These are phyloP conservation scores for Fraxinus pennsylvanica DNA, from an alignment of 257 asterid species.

Conservation along the genomic window DNA sequence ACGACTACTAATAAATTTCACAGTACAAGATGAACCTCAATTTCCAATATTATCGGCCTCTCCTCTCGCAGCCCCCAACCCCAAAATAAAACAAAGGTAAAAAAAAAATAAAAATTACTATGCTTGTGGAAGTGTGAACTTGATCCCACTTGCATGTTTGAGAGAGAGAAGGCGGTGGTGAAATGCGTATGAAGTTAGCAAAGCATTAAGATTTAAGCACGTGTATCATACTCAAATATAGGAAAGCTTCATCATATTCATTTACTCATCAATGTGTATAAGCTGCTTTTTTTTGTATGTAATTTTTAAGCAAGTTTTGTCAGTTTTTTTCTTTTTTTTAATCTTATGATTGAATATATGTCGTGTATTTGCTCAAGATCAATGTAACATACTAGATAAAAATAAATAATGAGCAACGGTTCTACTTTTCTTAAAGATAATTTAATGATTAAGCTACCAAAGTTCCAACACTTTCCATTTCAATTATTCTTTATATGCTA, in stretches of 20 bases:
- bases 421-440: background rate
- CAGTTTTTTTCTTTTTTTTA: background rate
- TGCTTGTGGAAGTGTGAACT: slow-evolving; percentile 21
- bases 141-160: slow-evolving; percentile 19
- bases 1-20: no score
- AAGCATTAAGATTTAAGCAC: background rate
- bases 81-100: no score
- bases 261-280: background rate
- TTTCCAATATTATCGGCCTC: no score
- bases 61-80: no score
- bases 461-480: background rate
- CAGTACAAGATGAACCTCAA: no score
- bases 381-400: background rate
- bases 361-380: background rate
- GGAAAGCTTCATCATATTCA: slow-evolving; percentile 10
- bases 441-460: background rate
- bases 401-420: no score
- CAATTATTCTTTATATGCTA: background rate
- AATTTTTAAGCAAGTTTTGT: background rate
- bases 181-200: slow-evolving; percentile 24
- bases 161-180: background rate
- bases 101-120: background rate
- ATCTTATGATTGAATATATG: no score
- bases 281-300: background rate
- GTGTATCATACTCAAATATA: slow-evolving; percentile 28